Base-by-base conservation (phyloP, 1,284 basidiomycete genomes). In the Leccinum holopus region DNA sequence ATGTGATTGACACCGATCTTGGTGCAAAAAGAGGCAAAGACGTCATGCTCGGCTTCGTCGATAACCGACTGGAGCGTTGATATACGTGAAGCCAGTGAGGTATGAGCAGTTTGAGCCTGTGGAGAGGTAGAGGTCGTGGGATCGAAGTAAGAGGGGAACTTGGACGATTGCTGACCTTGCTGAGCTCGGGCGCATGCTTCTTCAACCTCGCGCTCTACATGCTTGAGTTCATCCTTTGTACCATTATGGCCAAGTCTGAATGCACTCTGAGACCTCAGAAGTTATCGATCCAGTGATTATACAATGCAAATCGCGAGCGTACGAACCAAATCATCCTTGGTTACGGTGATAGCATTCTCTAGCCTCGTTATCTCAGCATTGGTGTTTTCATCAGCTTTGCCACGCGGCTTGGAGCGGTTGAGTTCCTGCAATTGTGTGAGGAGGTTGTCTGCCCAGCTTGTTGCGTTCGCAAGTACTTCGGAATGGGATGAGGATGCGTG, bases 401-500 rank as follows among this genome's bases (percentile, higher is more conserved):
- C 84, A 32, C 89, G 86, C 1, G 94, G 91, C 75, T 92, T 94
- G 64, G 88, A 85, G 74, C 92, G 92, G 68, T 81, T 83, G 33
- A 97, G 82, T 60, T 97, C 94, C 58, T 87, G 84, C 33, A 98
- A 81, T 70, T 96, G 89, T n/a, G 84, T 78, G 66, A 92, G 78
- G 52, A 96, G 83, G 37, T 82, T 86, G 69, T 97, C 94, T 63
- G 94, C 1, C 97, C 97, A 0, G 91, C 88, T 37, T 96, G 91
- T 77, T 98, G 95, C 70, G 92, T 95, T 65, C 95, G 91, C 84
- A 99, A 87, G 76, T 98, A 99, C 90, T 96, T 54, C 1, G 57
- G 39, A 25, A 41, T 16, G 12, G 18, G 11, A 32, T 70, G 28
- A 63, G 61, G 6, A 62, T 37, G 52, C 44, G 11, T 57, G 25